Percentiles rank a stretch among this genome's conserved stretches.
phyloP scores from a whole-genome alignment of 106 monocot species.

The Iris macrosiphon region DNA sequence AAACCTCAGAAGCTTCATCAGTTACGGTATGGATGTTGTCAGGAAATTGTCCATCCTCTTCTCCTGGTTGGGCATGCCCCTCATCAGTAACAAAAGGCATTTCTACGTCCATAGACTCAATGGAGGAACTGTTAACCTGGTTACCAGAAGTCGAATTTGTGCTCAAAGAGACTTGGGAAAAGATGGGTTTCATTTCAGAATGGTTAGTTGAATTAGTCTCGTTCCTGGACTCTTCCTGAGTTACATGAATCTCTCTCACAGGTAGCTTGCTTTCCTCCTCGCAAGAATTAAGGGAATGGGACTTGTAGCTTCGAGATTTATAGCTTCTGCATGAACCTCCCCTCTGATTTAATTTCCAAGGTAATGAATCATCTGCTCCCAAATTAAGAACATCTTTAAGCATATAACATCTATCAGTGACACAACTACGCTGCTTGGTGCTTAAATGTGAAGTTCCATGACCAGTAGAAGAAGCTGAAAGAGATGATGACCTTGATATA shows the following conservation, averaged over 20 bases:
- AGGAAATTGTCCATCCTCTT: background rate
- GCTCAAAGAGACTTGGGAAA: background rate
- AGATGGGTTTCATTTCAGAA: constrained; percentile 8
- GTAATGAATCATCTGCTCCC: constrained; percentile 1
- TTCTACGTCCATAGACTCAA: constrained; percentile 8
- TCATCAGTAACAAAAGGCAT: constrained; percentile 8
- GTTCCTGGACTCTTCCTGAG: constrained; percentile 5
- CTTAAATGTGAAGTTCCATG: constrained; percentile 7
- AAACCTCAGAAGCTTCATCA: constrained; percentile 3
- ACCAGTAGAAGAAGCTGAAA: constrained; percentile 15
- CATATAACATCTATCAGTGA: constrained; percentile 5
- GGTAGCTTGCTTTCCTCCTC: constrained; percentile 15
- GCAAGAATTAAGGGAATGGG: constrained; percentile 2
- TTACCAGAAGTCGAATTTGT: background rate
- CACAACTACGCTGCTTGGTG: background rate
- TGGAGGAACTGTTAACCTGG: background rate
- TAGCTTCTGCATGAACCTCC: constrained; percentile 2
- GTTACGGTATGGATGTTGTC: background rate
- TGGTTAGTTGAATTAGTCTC: background rate
- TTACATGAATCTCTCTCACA: constrained; percentile 13
- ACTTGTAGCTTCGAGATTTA: constrained; percentile 4
- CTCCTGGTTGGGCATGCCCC: constrained; percentile 3
- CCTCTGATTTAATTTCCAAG: constrained; percentile 3
- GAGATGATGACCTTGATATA: constrained; percentile 13
- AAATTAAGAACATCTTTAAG: constrained; percentile 23